These are phyloP conservation scores for Thielaviopsis euricoi DNA, from an alignment of 2,329 filamentous ascomycete genomes.

Conservation along the genomic window DNA sequence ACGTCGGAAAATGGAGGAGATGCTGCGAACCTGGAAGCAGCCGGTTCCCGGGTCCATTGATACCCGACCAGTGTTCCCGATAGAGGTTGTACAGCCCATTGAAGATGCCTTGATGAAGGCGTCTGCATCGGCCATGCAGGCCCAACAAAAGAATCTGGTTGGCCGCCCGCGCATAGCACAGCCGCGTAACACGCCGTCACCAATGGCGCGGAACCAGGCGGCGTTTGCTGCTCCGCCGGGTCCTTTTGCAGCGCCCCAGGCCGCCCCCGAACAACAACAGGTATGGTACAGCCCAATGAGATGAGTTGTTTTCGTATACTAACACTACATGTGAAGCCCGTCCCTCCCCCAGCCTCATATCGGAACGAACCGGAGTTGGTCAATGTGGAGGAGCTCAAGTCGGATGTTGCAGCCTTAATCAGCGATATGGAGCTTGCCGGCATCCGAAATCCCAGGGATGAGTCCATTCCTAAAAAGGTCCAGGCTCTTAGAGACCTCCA, in stretches of 20 bases:
- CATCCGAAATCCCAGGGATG: conserved; percentile 59
- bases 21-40: conserved; percentile 97
- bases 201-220: not conserved
- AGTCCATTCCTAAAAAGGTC: conserved; percentile 59
- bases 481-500: conserved; percentile 78
- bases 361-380: conserved; percentile 16
- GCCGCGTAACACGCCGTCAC: not conserved
- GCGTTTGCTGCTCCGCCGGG: no score
- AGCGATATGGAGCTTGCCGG: conserved; percentile 55
- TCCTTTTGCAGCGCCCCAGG: not conserved
- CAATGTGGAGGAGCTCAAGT: conserved; percentile 60
- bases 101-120: conserved; percentile 89
- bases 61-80: conserved; percentile 77
- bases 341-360: not conserved
- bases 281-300: not conserved
- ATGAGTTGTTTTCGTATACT: not conserved
- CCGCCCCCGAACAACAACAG: not conserved
- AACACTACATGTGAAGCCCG: not conserved
- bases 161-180: conserved; percentile 26
- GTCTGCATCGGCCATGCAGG: conserved; percentile 41
- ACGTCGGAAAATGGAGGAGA: conserved; percentile 84
- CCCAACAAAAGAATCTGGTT: conserved; percentile 30
- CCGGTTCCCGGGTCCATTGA: conserved; percentile 88
- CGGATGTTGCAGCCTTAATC: conserved; percentile 69
- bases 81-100: conserved; percentile 75